Conservation (phyloP, 75 land plant genomes). For the Sequoia sempervirens region DNA sequence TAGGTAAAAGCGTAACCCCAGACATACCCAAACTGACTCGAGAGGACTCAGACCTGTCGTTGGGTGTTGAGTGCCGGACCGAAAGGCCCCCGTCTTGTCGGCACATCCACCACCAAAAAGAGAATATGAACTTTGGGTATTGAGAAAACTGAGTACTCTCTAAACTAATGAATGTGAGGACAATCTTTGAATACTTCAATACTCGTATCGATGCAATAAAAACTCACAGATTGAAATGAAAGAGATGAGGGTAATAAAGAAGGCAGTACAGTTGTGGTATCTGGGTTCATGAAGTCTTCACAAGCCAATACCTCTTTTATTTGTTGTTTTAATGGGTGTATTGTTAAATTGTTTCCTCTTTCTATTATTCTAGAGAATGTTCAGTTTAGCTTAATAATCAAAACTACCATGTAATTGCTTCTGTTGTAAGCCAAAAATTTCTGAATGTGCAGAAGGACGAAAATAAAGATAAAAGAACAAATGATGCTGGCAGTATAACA, state of each 20-base stretch:
- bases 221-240: not conserved
- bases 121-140: not conserved
- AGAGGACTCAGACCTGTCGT: too few relatives aligned
- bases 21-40: not conserved
- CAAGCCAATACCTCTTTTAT: not conserved
- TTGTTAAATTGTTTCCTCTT: too few relatives aligned
- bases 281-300: not conserved
- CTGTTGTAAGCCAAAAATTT: not conserved
- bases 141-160: not conserved
- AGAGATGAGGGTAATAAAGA: not conserved
- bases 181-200: not conserved
- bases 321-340: too few relatives aligned
- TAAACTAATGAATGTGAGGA: not conserved
- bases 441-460: too few relatives aligned
- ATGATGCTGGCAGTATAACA: too few relatives aligned
- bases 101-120: too few relatives aligned
- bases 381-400: not conserved
- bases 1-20: not conserved
- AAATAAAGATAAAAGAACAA: too few relatives aligned
- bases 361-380: not conserved
- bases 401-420: not conserved
- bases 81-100: not conserved
- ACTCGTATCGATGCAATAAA: not conserved
- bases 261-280: not conserved
- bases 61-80: too few relatives aligned